Evolutionary conservation across 306 rosid species (phyloP), one percentile per base, ranked within the genome.

Genomic region (Castanospermum australe): DNA sequence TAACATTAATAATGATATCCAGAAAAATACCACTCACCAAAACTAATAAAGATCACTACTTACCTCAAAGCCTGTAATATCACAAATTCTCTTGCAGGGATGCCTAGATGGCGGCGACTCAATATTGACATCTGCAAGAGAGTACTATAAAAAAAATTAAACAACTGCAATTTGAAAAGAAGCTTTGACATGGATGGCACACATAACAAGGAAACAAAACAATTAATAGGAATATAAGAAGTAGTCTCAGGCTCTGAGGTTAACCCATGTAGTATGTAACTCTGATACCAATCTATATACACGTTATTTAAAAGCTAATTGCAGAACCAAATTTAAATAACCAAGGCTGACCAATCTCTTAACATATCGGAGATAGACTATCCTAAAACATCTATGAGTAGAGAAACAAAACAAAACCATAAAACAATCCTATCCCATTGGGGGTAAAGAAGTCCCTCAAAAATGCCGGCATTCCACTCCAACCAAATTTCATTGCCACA

Each of bases 91-190:
- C 86, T 88, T 90, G 94, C 94, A 89, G 9, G 98, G 98, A 82
- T 90, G 98, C 90, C 90, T 87, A 38, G 98, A 89, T 4, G 98
- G 98, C 0, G 94, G 97, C 18, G 97, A 86, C 86, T 92, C 97
- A 67, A 94, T 90, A 73, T 91, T 92, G 42, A 87, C 90, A 84
- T 94, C 97, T 94, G 87, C 86, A 87, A 54, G 67, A 75, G 41
- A 79, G 24, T 50, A 12, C 64, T 38, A 76, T 33, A 10, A 60
- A 75, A 51, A 76, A 36, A 14, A 62, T 48, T 28, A 67, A 69
- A 80, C 55, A 44, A 18, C 7, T 38, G 8, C 22, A 36, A 21
- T 69, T 14, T 61, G 13, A 13, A 15, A 25, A 56, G 32, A 25
- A 52, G 32, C 44, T 47, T 70, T 42, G 2, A 63, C 30, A 67